Evolutionary conservation across 371 early-diverging fungal genomes (phyloP), one percentile per base, ranked within the genome.

Genomic region (Rhizopus stolonifer): DNA sequence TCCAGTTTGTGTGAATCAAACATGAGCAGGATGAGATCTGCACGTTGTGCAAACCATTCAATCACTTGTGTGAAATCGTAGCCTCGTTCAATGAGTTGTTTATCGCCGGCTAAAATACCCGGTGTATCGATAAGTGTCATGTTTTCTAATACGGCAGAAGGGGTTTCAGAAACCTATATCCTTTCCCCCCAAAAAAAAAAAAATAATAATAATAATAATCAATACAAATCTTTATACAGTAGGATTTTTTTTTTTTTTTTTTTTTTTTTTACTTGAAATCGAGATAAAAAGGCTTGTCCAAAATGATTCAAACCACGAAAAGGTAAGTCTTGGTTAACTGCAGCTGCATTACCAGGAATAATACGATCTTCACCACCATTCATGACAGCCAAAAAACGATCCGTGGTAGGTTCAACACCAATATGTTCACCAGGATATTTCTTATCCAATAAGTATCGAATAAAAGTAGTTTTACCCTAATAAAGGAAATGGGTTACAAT

Each of bases 1-100:
- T 94, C 94, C 54, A 94, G 75, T 64, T 93, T 94, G 72, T 91
- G 85, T 3, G 88, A 86, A 55, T 94, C 94, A 74, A 94, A 94
- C 62, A 94, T 68, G 34, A 94, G 66, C 23, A 94, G 61, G 24
- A 94, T 89, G 38, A 91, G 66, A 61, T 94, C 93, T 0, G 90
- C 78, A 8, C 93, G 83, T 52, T 90, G 87, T 6, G 92, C 92
- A 64, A 92, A 94, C 91, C 92, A 94, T 54, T 86, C 86, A 17
- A 84, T 83, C 4, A 91, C 91, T 26, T 79, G 77, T 0, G 85
- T 82, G 54, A 91, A 93, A 50, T 92, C 90, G 61, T 94, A 93
- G 0, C 86, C 84, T 52, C 94, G 86, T 33, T 88, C 85, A 45
- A 78, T 63, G 4, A 81, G 72, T 61, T 93, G 93, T 57, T 93